Evolutionary conservation across 2,329 filamentous ascomycete genomes (phyloP), one percentile per base, ranked within the genome.

Genomic region (Cytospora chrysosperma): DNA sequence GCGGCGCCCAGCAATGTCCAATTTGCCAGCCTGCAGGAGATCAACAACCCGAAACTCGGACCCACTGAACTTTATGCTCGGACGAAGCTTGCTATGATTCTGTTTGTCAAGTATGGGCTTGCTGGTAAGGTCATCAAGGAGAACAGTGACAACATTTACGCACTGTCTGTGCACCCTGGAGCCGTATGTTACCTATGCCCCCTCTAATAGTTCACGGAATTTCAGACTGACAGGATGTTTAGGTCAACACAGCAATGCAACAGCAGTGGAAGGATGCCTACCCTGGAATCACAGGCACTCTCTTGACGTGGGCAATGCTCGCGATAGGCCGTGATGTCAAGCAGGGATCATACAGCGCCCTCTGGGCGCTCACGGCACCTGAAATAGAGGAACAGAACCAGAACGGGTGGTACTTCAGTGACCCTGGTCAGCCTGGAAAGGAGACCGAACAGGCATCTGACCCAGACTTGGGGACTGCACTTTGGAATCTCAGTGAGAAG

Each of bases 181-280:
- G 70, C 73, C 12, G 74, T 76, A 69, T 67, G 73, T 69, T 28
- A 40, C 5, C n/a, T 7, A 30, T 43, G 8, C 50, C 51, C 32
- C 32, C 12, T 32, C 30, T 30, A 30, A 24, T 5, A 10, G 17
- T 24, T 9, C 12, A n/a, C n/a, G n/a, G n/a, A n/a, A n/a, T n/a
- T n/a, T n/a, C n/a, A n/a, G n/a, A n/a, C n/a, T n/a, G n/a, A n/a
- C n/a, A n/a, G n/a, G n/a, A n/a, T n/a, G n/a, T n/a, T 30, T n/a
- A 53, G 77, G 77, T 79, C 26, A 79, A 77, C 9, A 79, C 78
- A 0, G 72, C 72, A 4, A 79, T 79, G 74, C 76, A 79, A 59
- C 71, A 79, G 58, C 77, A 80, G 62, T 80, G 77, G 77, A 79
- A 80, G 63, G 76, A 78, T 19, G 77, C 78, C 0, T 80, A 79